A percentile compares a stretch with the other conserved stretches of the same genome.
Evolutionary conservation across 2,329 filamentous ascomycete species (phyloP).

Genomic region (Westerdykella sp.): DNA sequence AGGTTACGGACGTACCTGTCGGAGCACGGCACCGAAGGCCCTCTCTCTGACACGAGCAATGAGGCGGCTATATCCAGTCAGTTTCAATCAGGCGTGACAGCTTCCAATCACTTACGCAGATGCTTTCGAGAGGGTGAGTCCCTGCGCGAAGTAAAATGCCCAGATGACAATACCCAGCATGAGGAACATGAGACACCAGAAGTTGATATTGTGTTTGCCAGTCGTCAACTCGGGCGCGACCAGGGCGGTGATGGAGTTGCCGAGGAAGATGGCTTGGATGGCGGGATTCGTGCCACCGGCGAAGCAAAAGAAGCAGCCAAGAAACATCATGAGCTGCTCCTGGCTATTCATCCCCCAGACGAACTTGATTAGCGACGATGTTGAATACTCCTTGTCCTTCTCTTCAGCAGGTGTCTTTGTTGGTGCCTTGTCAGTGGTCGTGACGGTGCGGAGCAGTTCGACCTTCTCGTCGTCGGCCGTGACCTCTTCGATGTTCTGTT

Average conservation of each 20-base stretch:
- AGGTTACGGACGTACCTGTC: conserved; percentile 35
- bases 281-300: conserved; percentile 32
- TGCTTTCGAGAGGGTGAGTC: conserved; percentile 53
- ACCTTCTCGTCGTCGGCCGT: conserved; percentile 21
- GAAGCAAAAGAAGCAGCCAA: conserved; percentile 37
- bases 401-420: conserved; percentile 18
- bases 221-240: conserved; percentile 52
- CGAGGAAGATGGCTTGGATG: conserved; percentile 65
- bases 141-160: conserved; percentile 24
- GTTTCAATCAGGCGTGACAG: conserved; percentile 38
- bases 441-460: conserved; percentile 22
- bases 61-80: conserved; percentile 64
- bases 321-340: conserved; percentile 35
- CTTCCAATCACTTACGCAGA: conserved; percentile 14
- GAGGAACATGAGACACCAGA: conserved; percentile 35
- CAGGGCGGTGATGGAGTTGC: conserved; percentile 74
- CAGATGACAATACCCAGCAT: conserved; percentile 27
- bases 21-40: conserved; percentile 81
- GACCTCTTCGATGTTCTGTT: conserved; percentile 15
- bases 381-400: conserved; percentile 22
- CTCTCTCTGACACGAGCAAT: conserved; percentile 75
- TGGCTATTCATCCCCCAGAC: conserved; percentile 28
- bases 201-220: conserved; percentile 60
- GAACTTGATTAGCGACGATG: conserved; percentile 40
- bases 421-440: conserved; percentile 59